Evolutionary conservation across 2,329 filamentous ascomycete genomes (phyloP).

Genomic region (Fusarium penzigii): DNA sequence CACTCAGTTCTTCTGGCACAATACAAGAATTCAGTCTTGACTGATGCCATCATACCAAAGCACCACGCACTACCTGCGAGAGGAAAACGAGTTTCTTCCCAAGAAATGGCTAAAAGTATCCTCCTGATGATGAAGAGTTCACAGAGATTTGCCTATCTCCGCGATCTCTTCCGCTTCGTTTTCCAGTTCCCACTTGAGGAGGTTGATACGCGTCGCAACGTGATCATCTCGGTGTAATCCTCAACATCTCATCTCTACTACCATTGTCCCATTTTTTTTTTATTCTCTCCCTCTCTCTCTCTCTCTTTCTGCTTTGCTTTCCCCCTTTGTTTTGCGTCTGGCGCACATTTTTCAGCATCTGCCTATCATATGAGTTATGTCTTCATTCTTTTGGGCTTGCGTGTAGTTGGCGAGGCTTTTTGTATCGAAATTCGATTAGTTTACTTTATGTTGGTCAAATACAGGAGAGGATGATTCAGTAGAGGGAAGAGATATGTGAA

Average conservation of each 20-base stretch:
- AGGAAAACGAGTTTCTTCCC: constrained; percentile 63
- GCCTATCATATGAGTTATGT: not conserved
- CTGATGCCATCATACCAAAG: constrained; percentile 61
- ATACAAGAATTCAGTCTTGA: constrained; percentile 78
- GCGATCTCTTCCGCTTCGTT: constrained; percentile 79
- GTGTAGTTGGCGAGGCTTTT: not conserved
- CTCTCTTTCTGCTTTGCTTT: constrained; percentile 16
- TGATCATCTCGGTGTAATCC: constrained; percentile 55
- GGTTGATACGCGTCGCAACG: constrained; percentile 64
- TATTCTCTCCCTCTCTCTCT: not conserved
- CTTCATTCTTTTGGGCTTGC: not conserved
- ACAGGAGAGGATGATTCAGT: constrained; percentile 16
- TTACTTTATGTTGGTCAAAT: not conserved
- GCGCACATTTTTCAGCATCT: not conserved
- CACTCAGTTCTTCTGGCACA: constrained; percentile 72
- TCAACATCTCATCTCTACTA: not conserved
- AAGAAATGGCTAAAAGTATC: constrained; percentile 81
- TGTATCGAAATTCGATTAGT: not conserved
- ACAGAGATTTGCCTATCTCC: constrained; percentile 73
- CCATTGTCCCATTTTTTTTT: constrained; percentile 1
- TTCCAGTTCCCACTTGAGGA: constrained; percentile 86
- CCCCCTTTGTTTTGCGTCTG: not conserved
- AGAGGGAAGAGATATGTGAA: constrained; percentile 7
- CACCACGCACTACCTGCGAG: constrained; percentile 46
- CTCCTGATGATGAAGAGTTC: constrained; percentile 70